Conservation (phyloP, 1,284 basidiomycete species). For the Phellopilus nigrolimitatus region DNA sequence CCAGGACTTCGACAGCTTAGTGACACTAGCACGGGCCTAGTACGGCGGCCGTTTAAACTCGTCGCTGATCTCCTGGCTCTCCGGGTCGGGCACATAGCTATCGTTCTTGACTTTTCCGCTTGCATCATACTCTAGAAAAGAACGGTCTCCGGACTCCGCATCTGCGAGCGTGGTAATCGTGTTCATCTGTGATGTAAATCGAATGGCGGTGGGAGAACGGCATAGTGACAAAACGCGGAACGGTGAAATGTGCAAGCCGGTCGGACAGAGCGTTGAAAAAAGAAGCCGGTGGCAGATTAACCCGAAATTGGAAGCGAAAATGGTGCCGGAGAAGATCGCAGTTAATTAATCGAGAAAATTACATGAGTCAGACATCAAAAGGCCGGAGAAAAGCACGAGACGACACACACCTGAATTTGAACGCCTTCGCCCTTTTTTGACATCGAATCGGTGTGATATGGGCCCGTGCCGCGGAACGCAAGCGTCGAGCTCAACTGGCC, state of each 20-base stretch:
- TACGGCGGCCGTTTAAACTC: conserved; percentile 21
- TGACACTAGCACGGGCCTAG: no score
- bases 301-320: no score
- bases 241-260: no score
- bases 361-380: no score
- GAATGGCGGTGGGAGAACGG: neutral
- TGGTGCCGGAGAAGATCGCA: no score
- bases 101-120: conserved; percentile 18
- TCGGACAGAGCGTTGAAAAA: neutral
- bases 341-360: no score
- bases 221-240: neutral
- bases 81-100: conserved; percentile 16
- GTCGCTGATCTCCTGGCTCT: conserved; percentile 20
- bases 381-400: neutral
- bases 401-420: conserved; percentile 18
- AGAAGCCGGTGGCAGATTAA: no score
- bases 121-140: conserved; percentile 20
- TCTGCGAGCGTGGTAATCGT: conserved; percentile 20
- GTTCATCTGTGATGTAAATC: conserved; percentile 20
- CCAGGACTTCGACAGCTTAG: no score
- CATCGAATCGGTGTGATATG: conserved; percentile 9
- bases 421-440: conserved; percentile 19
- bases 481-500: conserved; percentile 19
- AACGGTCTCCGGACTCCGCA: conserved; percentile 10
- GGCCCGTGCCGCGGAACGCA: conserved; percentile 17